Percentiles rank a stretch among this genome's conserved stretches.
Evolutionary conservation across 1,139 yeast species (phyloP).

Genomic region (Lizanozyma gosingica): DNA sequence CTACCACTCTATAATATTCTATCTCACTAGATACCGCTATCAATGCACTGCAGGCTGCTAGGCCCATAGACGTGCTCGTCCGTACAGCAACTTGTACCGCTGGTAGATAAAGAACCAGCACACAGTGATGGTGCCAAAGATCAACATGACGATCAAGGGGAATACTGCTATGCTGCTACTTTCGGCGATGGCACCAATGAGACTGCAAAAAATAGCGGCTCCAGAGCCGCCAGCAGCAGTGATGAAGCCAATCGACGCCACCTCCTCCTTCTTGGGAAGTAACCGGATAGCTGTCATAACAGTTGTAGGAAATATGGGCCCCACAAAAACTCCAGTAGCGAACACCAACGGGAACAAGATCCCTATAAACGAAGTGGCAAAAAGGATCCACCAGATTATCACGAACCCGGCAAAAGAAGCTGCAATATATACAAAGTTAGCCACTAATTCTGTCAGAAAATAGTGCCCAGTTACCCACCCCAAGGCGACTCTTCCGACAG

Average conservation of each 20-base stretch:
- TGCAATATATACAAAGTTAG: conserved; percentile 32
- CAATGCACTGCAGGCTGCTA: no score
- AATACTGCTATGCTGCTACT: conserved; percentile 20
- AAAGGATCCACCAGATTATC: not conserved
- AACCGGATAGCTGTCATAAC: conserved; percentile 56
- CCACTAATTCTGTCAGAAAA: conserved; percentile 38
- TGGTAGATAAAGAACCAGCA: conserved; percentile 21
- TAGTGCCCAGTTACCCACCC: conserved; percentile 53
- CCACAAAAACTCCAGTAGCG: conserved; percentile 57
- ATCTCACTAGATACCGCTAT: no score
- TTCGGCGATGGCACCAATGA: conserved; percentile 42
- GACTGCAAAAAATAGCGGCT: conserved; percentile 62
- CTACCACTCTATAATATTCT: no score
- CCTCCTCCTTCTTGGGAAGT: conserved; percentile 53
- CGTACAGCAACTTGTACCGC: conserved; percentile 12
- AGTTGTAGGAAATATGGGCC: conserved; percentile 76
- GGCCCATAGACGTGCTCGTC: no score
- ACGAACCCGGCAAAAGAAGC: conserved; percentile 10
- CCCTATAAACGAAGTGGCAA: conserved; percentile 2
- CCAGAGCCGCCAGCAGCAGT: conserved; percentile 81
- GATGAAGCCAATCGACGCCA: conserved; percentile 65
- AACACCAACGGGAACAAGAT: conserved; percentile 35
- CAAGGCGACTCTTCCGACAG: conserved; percentile 48
- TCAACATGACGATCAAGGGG: conserved; percentile 22
- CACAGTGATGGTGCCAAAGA: conserved; percentile 17